These are phyloP conservation scores for Ceriops zippeliana DNA, from an alignment of 345 rosid genomes.

Conservation along the genomic window DNA sequence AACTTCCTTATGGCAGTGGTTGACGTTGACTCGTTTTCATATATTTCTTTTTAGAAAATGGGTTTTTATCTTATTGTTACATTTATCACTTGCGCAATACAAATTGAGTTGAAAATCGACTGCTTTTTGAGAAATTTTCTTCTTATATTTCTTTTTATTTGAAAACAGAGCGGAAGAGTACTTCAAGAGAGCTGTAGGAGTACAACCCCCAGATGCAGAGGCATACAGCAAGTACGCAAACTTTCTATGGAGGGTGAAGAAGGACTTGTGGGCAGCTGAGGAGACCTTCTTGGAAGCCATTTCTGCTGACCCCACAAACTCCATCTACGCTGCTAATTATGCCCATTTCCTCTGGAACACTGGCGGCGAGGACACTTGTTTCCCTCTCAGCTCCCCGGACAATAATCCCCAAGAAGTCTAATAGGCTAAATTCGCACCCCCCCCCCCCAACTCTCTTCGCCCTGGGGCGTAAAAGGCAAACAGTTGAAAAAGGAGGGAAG, in stretches of 20 bases:
- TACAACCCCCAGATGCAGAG: conserved; percentile 72
- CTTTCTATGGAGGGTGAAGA: conserved; percentile 74
- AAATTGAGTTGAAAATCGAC: background rate
- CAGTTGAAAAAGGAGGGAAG: background rate
- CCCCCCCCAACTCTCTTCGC: too few species aligned
- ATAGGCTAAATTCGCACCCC: background rate
- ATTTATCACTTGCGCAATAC: too few species aligned
- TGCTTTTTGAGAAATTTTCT: background rate
- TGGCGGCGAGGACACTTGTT: conserved; percentile 92
- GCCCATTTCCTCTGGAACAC: conserved; percentile 96
- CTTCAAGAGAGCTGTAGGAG: conserved; percentile 63
- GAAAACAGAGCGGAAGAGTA: conserved; percentile 72
- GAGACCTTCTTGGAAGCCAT: conserved; percentile 87
- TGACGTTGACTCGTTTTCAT: background rate
- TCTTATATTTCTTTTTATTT: background rate
- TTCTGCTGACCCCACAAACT: conserved; percentile 65
- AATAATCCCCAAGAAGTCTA: conserved; percentile 16
- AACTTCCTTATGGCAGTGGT: background rate
- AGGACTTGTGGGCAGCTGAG: conserved; percentile 93
- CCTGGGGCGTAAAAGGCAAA: too few species aligned
- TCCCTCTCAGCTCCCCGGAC: conserved; percentile 51
- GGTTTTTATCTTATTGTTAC: too few species aligned
- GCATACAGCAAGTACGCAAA: conserved; percentile 72
- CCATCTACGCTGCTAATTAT: conserved; percentile 67
- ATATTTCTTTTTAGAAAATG: too few species aligned